These are phyloP conservation scores for Musa beccarii DNA, from an alignment of 176 grass and related monocot genomes.

Conservation along the genomic window DNA sequence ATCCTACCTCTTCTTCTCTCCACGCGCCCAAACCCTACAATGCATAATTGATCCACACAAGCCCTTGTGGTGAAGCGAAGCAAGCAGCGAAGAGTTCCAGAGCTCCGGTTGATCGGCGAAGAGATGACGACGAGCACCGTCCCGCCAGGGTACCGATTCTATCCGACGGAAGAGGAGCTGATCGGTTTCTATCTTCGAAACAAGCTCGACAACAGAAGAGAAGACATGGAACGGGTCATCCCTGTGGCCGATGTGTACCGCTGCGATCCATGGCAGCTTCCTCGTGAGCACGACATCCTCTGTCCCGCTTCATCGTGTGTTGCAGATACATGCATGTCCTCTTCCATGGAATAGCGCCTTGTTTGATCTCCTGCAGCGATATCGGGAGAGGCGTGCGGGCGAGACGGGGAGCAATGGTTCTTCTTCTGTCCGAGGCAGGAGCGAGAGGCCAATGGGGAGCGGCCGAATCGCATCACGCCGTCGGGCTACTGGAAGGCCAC, in stretches of 20 bases:
- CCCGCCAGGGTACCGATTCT: slow-evolving; percentile 54
- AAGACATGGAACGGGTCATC: slow-evolving; percentile 41
- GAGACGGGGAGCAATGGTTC: slow-evolving; percentile 58
- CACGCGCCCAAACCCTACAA: no score
- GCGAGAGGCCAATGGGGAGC: slow-evolving; percentile 34
- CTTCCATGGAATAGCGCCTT: neutral
- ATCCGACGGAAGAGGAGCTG: slow-evolving; percentile 80
- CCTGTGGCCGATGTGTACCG: slow-evolving; percentile 61
- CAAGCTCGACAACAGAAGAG: slow-evolving; percentile 32
- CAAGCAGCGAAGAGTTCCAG: neutral
- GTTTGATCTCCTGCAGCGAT: slow-evolving; percentile 3
- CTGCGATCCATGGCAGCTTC: slow-evolving; percentile 48
- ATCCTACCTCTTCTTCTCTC: no score
- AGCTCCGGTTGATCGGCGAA: neutral
- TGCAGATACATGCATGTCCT: neutral
- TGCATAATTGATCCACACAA: no score
- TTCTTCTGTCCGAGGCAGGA: slow-evolving; percentile 63
- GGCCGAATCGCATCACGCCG: slow-evolving; percentile 46
- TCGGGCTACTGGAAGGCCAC: slow-evolving; percentile 74
- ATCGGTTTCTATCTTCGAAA: slow-evolving; percentile 54
- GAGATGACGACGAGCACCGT: neutral
- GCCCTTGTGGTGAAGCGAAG: neutral
- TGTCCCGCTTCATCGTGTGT: neutral
- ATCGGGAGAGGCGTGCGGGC: slow-evolving; percentile 33
- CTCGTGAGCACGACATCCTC: slow-evolving; percentile 18